Conservation (phyloP, 352 stramenopile genomes). For the Plasmopara halstedii region DNA sequence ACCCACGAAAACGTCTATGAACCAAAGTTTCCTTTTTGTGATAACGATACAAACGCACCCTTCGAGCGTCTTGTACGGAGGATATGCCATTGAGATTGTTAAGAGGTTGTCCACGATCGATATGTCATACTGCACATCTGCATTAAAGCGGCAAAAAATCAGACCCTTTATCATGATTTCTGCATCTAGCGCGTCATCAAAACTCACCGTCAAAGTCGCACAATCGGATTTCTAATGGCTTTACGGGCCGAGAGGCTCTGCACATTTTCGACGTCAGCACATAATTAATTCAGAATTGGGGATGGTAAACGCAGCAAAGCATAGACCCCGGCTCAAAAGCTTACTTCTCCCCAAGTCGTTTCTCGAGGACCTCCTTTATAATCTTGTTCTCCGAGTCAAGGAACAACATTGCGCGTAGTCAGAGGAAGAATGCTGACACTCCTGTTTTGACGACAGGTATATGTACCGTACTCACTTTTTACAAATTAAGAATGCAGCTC, state of each 20-base stretch:
- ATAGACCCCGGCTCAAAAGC: background rate
- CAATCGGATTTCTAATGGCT: slow-evolving; percentile 67
- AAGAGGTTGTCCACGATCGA: slow-evolving; percentile 63
- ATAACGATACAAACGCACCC: slow-evolving; percentile 20
- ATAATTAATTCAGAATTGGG: background rate
- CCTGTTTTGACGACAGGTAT: background rate
- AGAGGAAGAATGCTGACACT: too few species aligned
- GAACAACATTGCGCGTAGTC: slow-evolving; percentile 82
- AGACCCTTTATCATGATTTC: too few species aligned
- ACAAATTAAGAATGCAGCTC: background rate
- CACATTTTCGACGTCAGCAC: background rate
- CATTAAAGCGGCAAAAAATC: slow-evolving; percentile 3
- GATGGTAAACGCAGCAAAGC: background rate
- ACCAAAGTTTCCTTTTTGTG: background rate
- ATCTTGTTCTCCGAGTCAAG: slow-evolving; percentile 86
- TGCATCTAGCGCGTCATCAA: too few species aligned
- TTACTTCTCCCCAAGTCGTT: slow-evolving; percentile 60
- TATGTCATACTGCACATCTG: slow-evolving; percentile 80
- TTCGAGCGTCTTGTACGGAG: slow-evolving; percentile 63
- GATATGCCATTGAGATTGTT: slow-evolving; percentile 70
- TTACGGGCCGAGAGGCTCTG: slow-evolving; percentile 67
- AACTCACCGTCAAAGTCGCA: slow-evolving; percentile 79
- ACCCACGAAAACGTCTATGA: background rate
- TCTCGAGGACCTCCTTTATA: slow-evolving; percentile 75
- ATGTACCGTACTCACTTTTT: slow-evolving; percentile 11